Base-by-base conservation (phyloP, 225 moss, liverwort and hornwort genomes). In the Physcomitrellopsis africana region DNA sequence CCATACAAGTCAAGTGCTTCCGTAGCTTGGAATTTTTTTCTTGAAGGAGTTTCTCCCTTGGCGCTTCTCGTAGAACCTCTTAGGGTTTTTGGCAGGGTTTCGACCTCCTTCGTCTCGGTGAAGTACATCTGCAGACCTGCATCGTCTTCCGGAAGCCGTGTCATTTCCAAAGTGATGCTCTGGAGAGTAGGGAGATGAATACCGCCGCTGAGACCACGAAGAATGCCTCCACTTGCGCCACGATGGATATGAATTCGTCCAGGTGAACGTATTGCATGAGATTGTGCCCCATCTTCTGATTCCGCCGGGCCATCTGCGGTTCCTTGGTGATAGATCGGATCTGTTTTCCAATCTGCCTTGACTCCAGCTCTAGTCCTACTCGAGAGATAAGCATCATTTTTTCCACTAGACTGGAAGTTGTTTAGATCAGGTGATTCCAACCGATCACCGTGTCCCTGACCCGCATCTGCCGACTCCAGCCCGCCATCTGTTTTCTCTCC, bases 51-150 rank as follows among this genome's bases (percentile, higher is more conserved):
- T 0, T 56, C 29, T 14, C 14, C 63, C 6, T 41, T 24, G 41
- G 32, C 32, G 0, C 32, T 37, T 37, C 48, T 49, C 17, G 14
- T 15, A 20, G 5, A 5, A n/a, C 24, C 63, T 62, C 9, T 18
- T 22, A 46, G 53, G 11, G 49, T 54, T 22, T 63, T 65, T 19
- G 63, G 53, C 19, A 22, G 22, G 5, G 57, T 20, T 55, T 46
- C 46, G 23, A 73, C 66, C 41, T 73, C 55, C 37, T 80, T 63
- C 16, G 70, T 43, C 52, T 61, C 52, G 53, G 69, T 79, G 49
- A 79, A 71, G 23, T 17, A 72, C 65, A 67, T 64, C 79, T 79
- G 65, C 75, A 76, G 65, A 16, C 66, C 64, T 17, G 71, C 81
- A 24, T 81, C 80, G 58, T 70, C 80, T 41, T 65, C 75, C 18